These are phyloP conservation scores for Mesembryanthemum crystallinum DNA, from an alignment of 148 eudicot genomes.

Conservation along the genomic window DNA sequence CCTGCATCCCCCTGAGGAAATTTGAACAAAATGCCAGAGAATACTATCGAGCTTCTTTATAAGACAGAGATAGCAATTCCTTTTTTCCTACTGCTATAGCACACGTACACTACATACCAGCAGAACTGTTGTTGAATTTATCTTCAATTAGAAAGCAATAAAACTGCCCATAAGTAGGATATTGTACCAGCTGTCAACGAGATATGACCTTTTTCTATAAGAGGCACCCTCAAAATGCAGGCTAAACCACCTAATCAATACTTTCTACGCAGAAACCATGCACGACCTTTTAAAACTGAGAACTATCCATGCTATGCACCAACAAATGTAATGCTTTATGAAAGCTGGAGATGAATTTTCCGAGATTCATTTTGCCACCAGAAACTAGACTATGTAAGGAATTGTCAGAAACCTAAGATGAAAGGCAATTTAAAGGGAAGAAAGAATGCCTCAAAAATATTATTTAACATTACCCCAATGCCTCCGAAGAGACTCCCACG, in stretches of 20 bases:
- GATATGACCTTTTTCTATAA: neutral
- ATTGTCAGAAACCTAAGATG: neutral
- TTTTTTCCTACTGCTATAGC: neutral
- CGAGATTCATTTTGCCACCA: neutral
- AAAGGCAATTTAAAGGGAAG: no score
- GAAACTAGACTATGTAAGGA: neutral
- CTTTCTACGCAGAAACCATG: no score
- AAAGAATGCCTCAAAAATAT: neutral
- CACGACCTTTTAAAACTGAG: no score
- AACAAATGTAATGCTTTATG: neutral
- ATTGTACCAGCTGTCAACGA: no score
- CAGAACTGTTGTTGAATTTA: no score
- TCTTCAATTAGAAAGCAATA: no score
- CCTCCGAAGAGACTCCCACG: no score
- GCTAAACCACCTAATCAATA: neutral
- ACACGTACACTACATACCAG: neutral
- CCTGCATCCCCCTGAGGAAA: neutral
- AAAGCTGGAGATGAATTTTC: slow-evolving; percentile 4
- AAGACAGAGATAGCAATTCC: neutral
- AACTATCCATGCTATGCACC: neutral
- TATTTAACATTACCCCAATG: no score
- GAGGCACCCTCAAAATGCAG: neutral
- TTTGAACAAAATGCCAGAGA: neutral
- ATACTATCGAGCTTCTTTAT: neutral
- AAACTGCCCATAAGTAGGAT: no score